phyloP scores from a whole-genome alignment of 768 basidiomycete genomes.

The Mycena indigotica region DNA sequence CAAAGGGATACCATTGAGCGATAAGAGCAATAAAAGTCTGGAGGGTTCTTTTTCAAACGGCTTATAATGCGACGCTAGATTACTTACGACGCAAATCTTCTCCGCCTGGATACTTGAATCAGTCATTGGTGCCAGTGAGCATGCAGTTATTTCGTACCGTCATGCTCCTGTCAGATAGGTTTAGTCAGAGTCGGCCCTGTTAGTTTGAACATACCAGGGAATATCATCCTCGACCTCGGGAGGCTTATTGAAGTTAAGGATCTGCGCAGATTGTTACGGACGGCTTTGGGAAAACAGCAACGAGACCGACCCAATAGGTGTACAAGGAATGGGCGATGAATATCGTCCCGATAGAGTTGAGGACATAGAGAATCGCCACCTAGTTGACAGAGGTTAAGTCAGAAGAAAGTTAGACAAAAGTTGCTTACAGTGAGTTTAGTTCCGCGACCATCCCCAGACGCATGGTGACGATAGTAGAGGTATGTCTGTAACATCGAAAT shows the following conservation, averaged over 20 bases:
- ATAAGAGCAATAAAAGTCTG: constrained; percentile 14
- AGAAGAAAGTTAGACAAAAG: background rate
- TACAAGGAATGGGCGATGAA: constrained; percentile 14
- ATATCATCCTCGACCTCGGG: constrained; percentile 15
- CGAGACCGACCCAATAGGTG: constrained; percentile 8
- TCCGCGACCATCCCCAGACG: background rate
- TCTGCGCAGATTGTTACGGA: background rate
- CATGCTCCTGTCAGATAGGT: constrained; percentile 7
- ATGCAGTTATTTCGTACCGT: background rate
- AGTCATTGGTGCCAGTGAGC: background rate
- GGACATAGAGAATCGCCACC: constrained; percentile 13
- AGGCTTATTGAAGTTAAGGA: constrained; percentile 11
- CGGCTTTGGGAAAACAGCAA: background rate
- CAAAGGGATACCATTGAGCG: constrained; percentile 7
- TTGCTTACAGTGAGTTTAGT: constrained; percentile 10
- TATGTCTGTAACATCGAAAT: constrained; percentile 13
- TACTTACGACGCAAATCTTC: constrained; percentile 15
- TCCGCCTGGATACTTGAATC: constrained; percentile 1
- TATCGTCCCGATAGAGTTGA: constrained; percentile 16
- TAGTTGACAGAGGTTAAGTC: background rate
- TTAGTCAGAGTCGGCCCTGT: too few relatives aligned
- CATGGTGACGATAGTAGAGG: constrained; percentile 16
- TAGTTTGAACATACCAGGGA: constrained; percentile 16
- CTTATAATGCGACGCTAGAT: too few relatives aligned
- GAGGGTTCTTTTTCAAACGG: background rate